These are phyloP conservation scores for Leccinum pachyderme DNA, from an alignment of 1,284 basidiomycete genomes.

Conservation along the genomic window DNA sequence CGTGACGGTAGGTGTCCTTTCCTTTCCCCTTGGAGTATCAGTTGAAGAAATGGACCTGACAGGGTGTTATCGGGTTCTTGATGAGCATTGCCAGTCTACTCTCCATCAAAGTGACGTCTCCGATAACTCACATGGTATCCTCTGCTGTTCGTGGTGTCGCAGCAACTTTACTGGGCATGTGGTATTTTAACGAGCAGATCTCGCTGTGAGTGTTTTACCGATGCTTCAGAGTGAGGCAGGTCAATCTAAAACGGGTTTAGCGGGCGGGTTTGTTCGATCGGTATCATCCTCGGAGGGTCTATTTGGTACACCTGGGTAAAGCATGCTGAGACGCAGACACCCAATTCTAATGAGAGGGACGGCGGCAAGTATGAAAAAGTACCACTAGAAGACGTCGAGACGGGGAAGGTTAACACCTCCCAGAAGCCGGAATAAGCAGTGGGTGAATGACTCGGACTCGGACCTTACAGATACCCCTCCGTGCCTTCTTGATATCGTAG, in stretches of 20 bases:
- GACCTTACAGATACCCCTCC: constrained; percentile 18
- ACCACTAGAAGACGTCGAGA: constrained; percentile 50
- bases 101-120: constrained; percentile 89
- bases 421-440: constrained; percentile 33
- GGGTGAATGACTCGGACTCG: constrained; percentile 4
- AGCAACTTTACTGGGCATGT: constrained; percentile 72
- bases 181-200: constrained; percentile 65
- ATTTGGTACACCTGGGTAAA: constrained; percentile 87
- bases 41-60: constrained; percentile 3
- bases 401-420: constrained; percentile 34
- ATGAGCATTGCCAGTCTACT: constrained; percentile 88
- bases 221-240: background rate
- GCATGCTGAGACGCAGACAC: constrained; percentile 57
- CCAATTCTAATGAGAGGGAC: constrained; percentile 25
- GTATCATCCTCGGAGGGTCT: constrained; percentile 76
- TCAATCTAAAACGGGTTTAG: constrained; percentile 39
- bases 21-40: background rate
- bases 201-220: constrained; percentile 53
- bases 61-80: constrained; percentile 83
- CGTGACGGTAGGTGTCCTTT: constrained; percentile 59
- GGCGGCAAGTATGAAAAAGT: constrained; percentile 43
- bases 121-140: constrained; percentile 90
- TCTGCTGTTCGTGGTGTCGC: constrained; percentile 84
- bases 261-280: constrained; percentile 77
- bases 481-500: constrained; percentile 4